Conservation (phyloP, 108 stramenopile species). For the Phaeodactylum tricornutum region DNA sequence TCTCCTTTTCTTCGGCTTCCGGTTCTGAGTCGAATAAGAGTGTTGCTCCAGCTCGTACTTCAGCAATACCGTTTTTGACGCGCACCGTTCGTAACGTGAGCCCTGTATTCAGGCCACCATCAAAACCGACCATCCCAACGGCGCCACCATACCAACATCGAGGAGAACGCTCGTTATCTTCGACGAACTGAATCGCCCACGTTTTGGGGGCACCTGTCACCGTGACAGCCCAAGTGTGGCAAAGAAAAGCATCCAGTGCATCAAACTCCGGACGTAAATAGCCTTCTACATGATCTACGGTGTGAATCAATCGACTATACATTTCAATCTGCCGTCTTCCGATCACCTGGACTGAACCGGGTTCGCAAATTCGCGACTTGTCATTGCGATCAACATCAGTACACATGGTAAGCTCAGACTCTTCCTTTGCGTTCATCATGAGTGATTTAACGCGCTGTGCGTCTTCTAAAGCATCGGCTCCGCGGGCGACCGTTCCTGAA, state of each 20-base stretch:
- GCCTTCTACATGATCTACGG: constrained; percentile 98
- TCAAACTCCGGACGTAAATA: constrained; percentile 93
- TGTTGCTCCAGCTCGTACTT: constrained; percentile 91
- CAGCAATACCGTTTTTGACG: constrained; percentile 88
- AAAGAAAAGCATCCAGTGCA: constrained; percentile 95
- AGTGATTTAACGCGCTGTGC: constrained; percentile 83
- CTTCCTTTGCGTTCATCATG: constrained; percentile 94
- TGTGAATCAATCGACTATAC: constrained; percentile 96
- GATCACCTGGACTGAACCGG: constrained; percentile 94
- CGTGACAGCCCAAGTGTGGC: constrained; percentile 98
- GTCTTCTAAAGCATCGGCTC: constrained; percentile 96
- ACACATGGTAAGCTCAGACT: constrained; percentile 98
- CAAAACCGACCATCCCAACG: constrained; percentile 95
- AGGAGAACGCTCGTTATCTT: constrained; percentile 89
- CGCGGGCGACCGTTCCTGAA: constrained; percentile 96
- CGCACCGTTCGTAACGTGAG: constrained; percentile 92
- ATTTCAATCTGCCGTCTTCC: constrained; percentile 98
- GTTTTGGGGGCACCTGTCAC: constrained; percentile 98
- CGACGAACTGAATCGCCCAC: constrained; percentile 97
- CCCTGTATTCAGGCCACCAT: constrained; percentile 94
- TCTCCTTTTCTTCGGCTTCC: constrained; percentile 89
- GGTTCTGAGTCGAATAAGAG: constrained; percentile 92
- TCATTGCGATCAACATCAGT: constrained; percentile 98
- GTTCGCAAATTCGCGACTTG: constrained; percentile 96
- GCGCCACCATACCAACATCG: constrained; percentile 98